Conservation (phyloP, 225 moss, liverwort and hornwort genomes). For the Asterella californica region DNA sequence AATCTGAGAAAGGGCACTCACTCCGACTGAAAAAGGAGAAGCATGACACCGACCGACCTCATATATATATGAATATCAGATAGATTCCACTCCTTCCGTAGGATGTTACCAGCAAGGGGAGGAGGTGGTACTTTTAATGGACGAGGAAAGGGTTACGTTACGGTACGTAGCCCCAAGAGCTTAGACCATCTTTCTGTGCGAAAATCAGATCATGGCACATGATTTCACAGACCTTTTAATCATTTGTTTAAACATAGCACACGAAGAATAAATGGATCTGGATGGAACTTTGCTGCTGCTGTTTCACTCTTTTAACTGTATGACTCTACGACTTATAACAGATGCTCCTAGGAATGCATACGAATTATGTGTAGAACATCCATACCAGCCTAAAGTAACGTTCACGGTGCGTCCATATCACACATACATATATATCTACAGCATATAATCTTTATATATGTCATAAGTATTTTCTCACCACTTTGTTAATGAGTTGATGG, state of each 20-base stretch:
- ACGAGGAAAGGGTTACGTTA: background rate
- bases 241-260: background rate
- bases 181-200: background rate
- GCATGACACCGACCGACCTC: background rate
- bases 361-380: slow-evolving; percentile 6
- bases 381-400: background rate
- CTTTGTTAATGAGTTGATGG: too few species aligned
- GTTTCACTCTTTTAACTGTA: background rate
- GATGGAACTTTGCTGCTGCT: background rate
- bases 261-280: background rate
- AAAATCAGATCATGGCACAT: slow-evolving; percentile 9
- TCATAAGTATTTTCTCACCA: too few species aligned
- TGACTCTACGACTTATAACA: background rate
- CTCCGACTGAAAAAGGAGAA: too few species aligned
- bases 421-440: too few species aligned
- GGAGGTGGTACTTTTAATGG: background rate
- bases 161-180: background rate
- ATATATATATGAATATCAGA: background rate
- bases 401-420: background rate
- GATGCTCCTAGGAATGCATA: background rate
- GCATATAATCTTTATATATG: background rate
- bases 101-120: background rate
- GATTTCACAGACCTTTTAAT: slow-evolving; percentile 3
- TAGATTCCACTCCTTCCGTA: background rate
- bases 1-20: too few species aligned